Percentiles rank a stretch among this genome's conserved stretches.
Conservation (phyloP, 2,329 filamentous ascomycete species). For the Podosphaera fusca region DNA sequence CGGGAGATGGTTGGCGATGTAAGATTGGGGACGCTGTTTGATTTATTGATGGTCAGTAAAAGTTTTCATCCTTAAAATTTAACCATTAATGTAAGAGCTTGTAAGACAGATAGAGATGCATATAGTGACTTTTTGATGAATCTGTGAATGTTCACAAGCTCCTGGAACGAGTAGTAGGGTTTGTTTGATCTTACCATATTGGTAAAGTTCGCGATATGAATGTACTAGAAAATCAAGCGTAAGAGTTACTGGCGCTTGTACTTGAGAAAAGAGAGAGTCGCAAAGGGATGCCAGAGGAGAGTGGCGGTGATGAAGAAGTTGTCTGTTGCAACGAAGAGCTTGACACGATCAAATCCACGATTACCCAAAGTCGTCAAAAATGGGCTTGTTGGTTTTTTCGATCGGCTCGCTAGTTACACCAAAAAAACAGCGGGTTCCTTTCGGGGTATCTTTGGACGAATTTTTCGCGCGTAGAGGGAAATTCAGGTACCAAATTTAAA, state of each 20-base stretch:
- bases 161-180: not conserved
- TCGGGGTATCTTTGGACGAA: no score
- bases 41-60: conserved; percentile 8
- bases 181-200: not conserved
- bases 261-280: not conserved
- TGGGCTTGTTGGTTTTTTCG: not conserved
- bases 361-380: not conserved
- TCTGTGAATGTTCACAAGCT: not conserved
- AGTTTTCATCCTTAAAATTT: not conserved
- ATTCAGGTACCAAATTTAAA: no score
- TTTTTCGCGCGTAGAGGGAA: no score
- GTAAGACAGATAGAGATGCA: not conserved
- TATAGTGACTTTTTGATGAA: not conserved
- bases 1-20: conserved; percentile 27
- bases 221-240: not conserved
- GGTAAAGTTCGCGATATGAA: not conserved
- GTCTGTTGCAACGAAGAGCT: not conserved
- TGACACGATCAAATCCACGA: not conserved
- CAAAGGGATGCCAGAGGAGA: not conserved
- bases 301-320: not conserved
- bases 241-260: not conserved
- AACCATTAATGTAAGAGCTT: not conserved
- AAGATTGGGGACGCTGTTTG: conserved; percentile 16
- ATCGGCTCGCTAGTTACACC: not conserved
- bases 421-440: not conserved